Conservation (phyloP, 1,284 basidiomycete species). For the Ustilago shanxiensis region DNA sequence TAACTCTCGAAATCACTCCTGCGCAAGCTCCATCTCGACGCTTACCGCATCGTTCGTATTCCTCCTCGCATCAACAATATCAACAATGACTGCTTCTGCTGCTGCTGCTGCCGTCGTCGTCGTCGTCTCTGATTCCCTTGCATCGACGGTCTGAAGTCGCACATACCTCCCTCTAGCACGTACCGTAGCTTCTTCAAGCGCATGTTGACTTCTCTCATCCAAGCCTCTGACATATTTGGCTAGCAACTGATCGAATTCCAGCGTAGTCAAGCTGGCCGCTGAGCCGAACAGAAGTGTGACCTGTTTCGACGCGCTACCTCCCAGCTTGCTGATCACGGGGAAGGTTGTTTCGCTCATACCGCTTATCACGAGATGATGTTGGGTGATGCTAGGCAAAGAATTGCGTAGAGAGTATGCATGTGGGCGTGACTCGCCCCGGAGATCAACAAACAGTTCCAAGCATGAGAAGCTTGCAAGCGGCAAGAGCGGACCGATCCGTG, state of each 20-base stretch:
- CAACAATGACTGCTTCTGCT: no score
- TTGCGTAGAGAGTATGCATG: not conserved
- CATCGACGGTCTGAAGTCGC: no score
- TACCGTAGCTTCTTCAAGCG: not conserved
- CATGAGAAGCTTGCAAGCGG: not conserved
- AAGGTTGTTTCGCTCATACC: not conserved
- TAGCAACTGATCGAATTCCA: not conserved
- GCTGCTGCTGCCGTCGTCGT: no score
- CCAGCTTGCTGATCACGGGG: not conserved
- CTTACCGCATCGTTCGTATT: no score
- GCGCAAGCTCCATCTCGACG: no score
- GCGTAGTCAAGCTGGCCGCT: not conserved
- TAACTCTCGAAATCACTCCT: no score
- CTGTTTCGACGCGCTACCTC: not conserved
- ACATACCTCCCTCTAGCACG: no score
- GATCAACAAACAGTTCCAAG: not conserved
- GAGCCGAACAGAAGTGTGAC: not conserved
- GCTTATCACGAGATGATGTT: not conserved
- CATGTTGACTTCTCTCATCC: not conserved
- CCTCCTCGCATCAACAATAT: no score
- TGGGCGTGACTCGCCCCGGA: not conserved
- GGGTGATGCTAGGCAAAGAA: not conserved
- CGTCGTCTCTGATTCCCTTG: no score
- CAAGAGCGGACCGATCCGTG: not conserved
- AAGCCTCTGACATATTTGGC: not conserved